Evolutionary conservation across 306 rosid genomes (phyloP), one percentile per base, ranked within the genome.

Genomic region (Vigna hirtella): DNA sequence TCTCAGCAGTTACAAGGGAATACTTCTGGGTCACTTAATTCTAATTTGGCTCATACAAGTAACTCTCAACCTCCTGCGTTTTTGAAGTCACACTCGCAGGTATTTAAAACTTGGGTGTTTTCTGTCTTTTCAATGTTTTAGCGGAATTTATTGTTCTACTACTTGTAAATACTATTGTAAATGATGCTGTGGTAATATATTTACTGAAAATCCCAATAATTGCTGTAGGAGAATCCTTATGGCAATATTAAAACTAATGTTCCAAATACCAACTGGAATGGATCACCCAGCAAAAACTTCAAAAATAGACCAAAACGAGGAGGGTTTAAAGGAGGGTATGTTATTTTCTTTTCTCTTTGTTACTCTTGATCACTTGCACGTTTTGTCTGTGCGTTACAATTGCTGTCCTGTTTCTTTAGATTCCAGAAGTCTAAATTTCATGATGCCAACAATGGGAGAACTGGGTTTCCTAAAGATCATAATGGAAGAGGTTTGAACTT

Each of bases 381-480:
- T 9, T 72, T 71, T 71, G 65, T 67, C 51, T 61, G 52, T 11
- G 45, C 20, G 51, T 82, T 43, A 30, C 53, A 40, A 77, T 63
- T 30, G 13, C 24, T 56, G 75, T 83, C 79, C 69, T 42, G 57
- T 61, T 50, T 43, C 50, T 87, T 83, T 81, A 91, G 98, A 83
- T 91, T 84, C 75, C 97, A 88, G 83, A 88, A 89, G 91, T 80
- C 90, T 62, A 91, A 87, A 81, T 84, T 80, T 68, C 88, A 63
- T 81, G 91, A 73, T 67, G 67, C 3, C 77, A 87, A 87, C 78
- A 81, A 83, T 73, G 90, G 86, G 73, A 88, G 79, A 80, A 68
- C 34, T 26, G 81, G 81, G 70, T 81, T 66, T 81, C 84, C 82
- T 63, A 82, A 81, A 4, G 85, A 78, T 45, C 81, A 49, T 58